phyloP scores from a whole-genome alignment of 148 eudicot genomes.

The Selenicereus undatus region DNA sequence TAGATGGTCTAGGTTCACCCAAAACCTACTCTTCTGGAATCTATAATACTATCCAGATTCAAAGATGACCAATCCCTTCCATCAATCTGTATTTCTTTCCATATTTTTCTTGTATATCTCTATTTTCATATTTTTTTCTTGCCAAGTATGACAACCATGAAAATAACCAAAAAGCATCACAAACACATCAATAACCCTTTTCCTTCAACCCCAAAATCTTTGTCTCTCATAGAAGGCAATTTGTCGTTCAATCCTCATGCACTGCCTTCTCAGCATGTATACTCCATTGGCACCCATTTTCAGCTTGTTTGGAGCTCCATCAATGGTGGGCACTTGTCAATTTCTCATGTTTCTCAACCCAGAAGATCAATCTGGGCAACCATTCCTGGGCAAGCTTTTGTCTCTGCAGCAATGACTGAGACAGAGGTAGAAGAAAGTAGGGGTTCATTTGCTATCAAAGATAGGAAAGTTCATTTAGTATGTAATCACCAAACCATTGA shows the following conservation, averaged over 20 bases:
- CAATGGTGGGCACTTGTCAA: conserved; percentile 66
- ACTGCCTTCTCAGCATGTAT: conserved; percentile 44
- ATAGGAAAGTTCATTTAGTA: conserved; percentile 43
- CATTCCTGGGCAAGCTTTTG: conserved; percentile 73
- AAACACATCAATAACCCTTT: conserved; percentile 90
- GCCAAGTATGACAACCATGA: conserved; percentile 52
- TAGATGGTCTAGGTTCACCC: conserved; percentile 21
- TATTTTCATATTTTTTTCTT: neutral
- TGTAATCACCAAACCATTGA: conserved; percentile 81
- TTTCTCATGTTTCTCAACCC: conserved; percentile 56
- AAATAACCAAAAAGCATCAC: conserved; percentile 81
- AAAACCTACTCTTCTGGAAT: neutral
- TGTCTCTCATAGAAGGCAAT: conserved; percentile 53
- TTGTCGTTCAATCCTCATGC: conserved; percentile 47
- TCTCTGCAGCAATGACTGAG: conserved; percentile 69
- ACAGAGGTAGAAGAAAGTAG: conserved; percentile 96
- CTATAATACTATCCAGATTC: conserved; percentile 30
- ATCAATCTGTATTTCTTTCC: neutral
- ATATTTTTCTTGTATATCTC: neutral
- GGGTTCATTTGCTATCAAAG: conserved; percentile 77
- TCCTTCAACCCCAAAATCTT: conserved; percentile 63
- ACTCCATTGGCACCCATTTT: conserved; percentile 65
- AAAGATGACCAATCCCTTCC: conserved; percentile 9
- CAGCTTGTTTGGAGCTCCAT: conserved; percentile 49
- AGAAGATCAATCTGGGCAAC: conserved; percentile 69